phyloP scores from a whole-genome alignment of 2,329 filamentous ascomycete species.

The Tolypocladium paradoxum region DNA sequence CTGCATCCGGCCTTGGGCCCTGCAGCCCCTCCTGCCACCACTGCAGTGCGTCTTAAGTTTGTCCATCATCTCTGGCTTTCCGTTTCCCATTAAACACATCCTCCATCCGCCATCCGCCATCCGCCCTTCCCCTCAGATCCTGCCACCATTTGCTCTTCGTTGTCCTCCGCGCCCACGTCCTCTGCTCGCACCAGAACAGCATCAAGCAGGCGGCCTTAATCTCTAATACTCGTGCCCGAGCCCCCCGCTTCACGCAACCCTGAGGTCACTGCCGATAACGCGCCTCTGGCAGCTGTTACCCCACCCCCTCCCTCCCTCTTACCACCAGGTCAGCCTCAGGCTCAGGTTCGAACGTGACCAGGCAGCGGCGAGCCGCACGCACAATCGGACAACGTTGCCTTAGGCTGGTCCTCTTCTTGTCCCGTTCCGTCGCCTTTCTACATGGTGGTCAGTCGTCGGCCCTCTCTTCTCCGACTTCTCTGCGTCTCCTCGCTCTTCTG shows the following conservation, averaged over 20 bases:
- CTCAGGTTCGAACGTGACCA: not conserved
- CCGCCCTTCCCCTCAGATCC: not conserved
- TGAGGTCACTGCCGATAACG: not conserved
- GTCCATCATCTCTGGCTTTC: not conserved
- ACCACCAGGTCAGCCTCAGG: not conserved
- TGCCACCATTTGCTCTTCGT: not conserved
- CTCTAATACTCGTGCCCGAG: not conserved
- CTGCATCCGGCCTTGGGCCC: not conserved
- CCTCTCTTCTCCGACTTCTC: slow-evolving; percentile 1
- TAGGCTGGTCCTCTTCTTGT: not conserved
- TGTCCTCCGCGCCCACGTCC: not conserved
- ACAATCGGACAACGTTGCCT: not conserved
- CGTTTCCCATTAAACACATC: not conserved
- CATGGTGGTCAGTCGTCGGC: slow-evolving; percentile 10
- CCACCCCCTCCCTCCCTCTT: not conserved
- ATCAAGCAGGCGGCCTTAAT: not conserved
- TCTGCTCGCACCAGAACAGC: not conserved
- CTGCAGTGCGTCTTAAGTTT: not conserved
- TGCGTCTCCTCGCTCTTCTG: not conserved
- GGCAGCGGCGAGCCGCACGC: not conserved
- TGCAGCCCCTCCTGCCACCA: not conserved
- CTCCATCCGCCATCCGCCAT: not conserved
- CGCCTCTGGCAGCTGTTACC: not conserved
- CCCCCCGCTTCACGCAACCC: not conserved
- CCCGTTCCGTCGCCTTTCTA: slow-evolving; percentile 3